Evolutionary conservation across 306 rosid genomes (phyloP).

Genomic region (Begonia loranthoides): DNA sequence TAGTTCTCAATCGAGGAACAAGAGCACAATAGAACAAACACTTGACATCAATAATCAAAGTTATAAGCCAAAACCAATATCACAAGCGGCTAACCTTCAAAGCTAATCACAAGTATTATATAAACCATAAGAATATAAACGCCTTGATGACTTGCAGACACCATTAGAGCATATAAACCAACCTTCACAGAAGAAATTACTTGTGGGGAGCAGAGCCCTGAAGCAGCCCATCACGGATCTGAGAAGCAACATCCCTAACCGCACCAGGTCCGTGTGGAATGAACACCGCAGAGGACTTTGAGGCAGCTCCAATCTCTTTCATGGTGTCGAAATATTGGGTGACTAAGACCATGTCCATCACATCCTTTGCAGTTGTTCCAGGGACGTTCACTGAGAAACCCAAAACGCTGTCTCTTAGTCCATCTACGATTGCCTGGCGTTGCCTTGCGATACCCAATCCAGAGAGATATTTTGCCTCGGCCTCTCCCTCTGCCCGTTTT

Average conservation of each 20-base stretch:
- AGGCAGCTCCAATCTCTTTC: constrained; percentile 91
- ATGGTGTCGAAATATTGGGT: constrained; percentile 93
- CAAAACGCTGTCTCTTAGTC: constrained; percentile 81
- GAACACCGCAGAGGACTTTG: constrained; percentile 89
- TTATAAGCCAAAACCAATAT: too few relatives aligned
- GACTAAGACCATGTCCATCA: constrained; percentile 97
- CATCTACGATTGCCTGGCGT: constrained; percentile 93
- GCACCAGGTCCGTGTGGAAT: constrained; percentile 97
- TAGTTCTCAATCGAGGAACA: too few relatives aligned
- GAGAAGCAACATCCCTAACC: constrained; percentile 76
- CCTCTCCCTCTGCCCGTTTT: constrained; percentile 91
- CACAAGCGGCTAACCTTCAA: too few relatives aligned
- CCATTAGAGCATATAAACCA: too few relatives aligned
- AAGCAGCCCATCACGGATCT: constrained; percentile 89
- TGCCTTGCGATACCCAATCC: constrained; percentile 93
- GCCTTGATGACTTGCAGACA: too few relatives aligned
- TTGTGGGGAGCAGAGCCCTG: constrained; percentile 50
- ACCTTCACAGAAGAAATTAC: background rate
- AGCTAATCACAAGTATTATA: too few relatives aligned
- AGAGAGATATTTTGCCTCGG: constrained; percentile 77
- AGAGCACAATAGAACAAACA: too few relatives aligned
- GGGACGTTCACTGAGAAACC: constrained; percentile 88
- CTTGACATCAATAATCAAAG: too few relatives aligned
- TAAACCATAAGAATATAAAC: too few relatives aligned
- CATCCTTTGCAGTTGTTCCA: constrained; percentile 80